Base-by-base conservation (phyloP, 805 yeast genomes). In the Suhomyces pyralidae region DNA sequence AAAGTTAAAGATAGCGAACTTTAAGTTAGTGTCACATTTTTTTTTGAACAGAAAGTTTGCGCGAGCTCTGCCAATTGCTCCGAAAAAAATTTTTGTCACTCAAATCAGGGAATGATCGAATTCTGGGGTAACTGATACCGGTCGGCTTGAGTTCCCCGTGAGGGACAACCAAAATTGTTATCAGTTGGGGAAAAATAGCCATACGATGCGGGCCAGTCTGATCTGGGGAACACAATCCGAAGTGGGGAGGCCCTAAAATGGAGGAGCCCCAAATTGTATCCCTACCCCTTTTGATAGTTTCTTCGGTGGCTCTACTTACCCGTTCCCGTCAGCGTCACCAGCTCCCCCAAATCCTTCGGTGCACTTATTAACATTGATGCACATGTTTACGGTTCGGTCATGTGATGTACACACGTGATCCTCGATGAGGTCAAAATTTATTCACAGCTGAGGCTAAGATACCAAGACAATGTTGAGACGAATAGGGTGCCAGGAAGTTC, bases 341-440 rank as follows among this genome's bases (percentile, higher is more conserved):
- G 28, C 28, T 22, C 22, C 3, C 3, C 22, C 22, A 22, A 26
- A 26, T 26, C 28, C 28, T 9, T 3, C 4, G 9, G 10, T 26
- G 28, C 28, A 26, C 28, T 26, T 26, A 9, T 7, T 7, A 26
- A 3, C 9, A 26, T 9, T 26, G 28, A 9, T 9, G 28, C 25
- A 4, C 25, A 22, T 1, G 3, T 26, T 26, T 26, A 4, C 3
- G 1, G 7, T 2, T 26, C 2, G 28, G 28, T n/a, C 36, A 40
- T 42, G 30, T 22, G 45, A 6, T n/a, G 5, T 22, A 20, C 9
- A 17, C 45, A 24, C 45, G 45, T 24, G 45, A 20, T 3, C 6
- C 10, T 40, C 45, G 45, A 42, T 42, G 45, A 42, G 45, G 19
- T 42, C 45, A 42, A 42, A 42, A 42, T 42, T 42, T 42, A 42